Base-by-base conservation (phyloP, 345 rosid species). In the Populus tremula region DNA sequence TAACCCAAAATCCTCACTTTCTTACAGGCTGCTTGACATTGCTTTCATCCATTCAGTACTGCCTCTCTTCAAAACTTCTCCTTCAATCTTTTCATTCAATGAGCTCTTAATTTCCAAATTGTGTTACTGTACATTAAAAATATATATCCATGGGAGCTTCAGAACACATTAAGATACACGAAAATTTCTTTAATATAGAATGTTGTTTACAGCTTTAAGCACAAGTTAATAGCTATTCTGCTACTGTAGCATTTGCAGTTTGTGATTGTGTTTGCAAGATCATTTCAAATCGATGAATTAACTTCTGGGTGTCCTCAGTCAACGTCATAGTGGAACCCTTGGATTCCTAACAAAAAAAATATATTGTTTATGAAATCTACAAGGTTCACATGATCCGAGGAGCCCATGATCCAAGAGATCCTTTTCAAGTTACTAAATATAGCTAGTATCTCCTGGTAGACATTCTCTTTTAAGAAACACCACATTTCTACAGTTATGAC, bases 401-500 rank as follows among this genome's bases (percentile, higher is more conserved):
- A 87, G 86, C 86, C 2, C 87, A 74, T 61, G 86, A 85, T 87
- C 87, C 90, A 53, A 82, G 82, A 82, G 36, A 82, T 82, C 79
- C 69, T 65, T 25, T 25, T 31, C 47, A 61, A 49, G 39, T 18
- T 50, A 5, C 27, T 47, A 6, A 25, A 27, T 43, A 31, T 6
- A 14, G 75, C 21, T 50, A 3, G 14, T 17, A 23, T 39, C 67
- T 27, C 80, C 78, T 18, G 33, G 4, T 63, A 63, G 80, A 83
- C 85, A 82, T 83, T 85, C 81, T 79, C 76, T 56, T 80, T 73
- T 38, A 73, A 62, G 82, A 76, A 65, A 78, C 76, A 66, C n/a
- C 27, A 5, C 67, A 12, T 9, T 43, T 50, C 71, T 43, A 41
- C 47, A 70, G 74, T 23, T 61, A 27, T 45, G 77, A 69, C 38